These are phyloP conservation scores for Blastobotrys petasosporus DNA, from an alignment of 1,139 yeast species.

Conservation along the genomic window DNA sequence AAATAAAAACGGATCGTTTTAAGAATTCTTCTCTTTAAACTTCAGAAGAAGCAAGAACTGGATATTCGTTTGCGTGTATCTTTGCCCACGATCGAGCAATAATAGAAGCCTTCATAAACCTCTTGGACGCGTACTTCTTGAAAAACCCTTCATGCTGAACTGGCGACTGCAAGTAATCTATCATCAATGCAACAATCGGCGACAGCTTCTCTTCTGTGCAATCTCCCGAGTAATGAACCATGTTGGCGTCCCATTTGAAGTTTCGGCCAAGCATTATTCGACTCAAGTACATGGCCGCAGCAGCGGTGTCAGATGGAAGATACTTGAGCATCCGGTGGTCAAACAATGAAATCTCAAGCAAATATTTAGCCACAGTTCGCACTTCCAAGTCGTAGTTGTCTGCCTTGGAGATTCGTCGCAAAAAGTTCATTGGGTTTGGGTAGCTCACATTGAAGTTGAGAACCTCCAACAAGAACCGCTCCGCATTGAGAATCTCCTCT, in stretches of 20 bases:
- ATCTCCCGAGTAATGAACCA: conserved; percentile 90
- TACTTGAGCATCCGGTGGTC: conserved; percentile 77
- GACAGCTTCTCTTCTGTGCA: conserved; percentile 67
- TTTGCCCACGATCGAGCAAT: conserved; percentile 91
- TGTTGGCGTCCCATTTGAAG: conserved; percentile 61
- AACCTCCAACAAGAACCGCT: conserved; percentile 70
- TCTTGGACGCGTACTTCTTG: conserved; percentile 86
- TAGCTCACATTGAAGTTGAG: conserved; percentile 75
- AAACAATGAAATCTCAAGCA: conserved; percentile 73
- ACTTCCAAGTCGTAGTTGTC: conserved; percentile 92
- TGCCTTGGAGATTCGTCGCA: conserved; percentile 89
- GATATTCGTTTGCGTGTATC: conserved; percentile 28
- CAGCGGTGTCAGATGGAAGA: conserved; percentile 79
- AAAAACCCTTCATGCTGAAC: conserved; percentile 89
- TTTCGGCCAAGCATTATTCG: conserved; percentile 68
- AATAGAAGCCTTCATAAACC: conserved; percentile 85
- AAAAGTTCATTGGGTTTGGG: conserved; percentile 91
- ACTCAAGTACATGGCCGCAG: conserved; percentile 87
- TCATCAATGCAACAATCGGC: conserved; percentile 65
- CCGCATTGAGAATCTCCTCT: conserved; percentile 83
- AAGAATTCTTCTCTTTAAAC: background rate
- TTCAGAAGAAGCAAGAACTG: conserved; percentile 2
- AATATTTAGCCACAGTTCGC: conserved; percentile 85
- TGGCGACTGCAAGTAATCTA: conserved; percentile 77
- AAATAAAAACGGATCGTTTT: background rate